Evolutionary conservation across 2,329 filamentous ascomycete species (phyloP).

Genomic region (Cladophialophora carrionii): DNA sequence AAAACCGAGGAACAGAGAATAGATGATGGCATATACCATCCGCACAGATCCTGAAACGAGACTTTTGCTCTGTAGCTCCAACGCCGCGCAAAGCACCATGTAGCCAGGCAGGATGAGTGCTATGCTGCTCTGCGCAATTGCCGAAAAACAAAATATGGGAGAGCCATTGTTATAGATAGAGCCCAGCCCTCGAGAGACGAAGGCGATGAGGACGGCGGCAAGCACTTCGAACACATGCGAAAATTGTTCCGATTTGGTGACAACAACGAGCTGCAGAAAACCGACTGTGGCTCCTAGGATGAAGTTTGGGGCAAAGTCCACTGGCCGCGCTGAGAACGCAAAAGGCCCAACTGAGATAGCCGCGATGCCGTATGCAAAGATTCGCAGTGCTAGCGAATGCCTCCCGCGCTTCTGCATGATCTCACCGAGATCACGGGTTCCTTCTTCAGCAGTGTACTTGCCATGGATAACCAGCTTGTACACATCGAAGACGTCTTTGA

Average conservation of each 20-base stretch:
- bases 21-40: conserved; percentile 75
- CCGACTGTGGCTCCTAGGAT: conserved; percentile 70
- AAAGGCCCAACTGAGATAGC: conserved; percentile 78
- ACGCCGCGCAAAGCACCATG: conserved; percentile 61
- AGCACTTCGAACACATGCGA: conserved; percentile 68
- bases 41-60: conserved; percentile 72
- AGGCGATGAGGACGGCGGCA: conserved; percentile 67
- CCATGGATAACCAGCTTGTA: conserved; percentile 56
- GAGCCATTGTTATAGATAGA: conserved; percentile 60
- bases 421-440: conserved; percentile 48
- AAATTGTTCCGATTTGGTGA: conserved; percentile 71
- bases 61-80: conserved; percentile 71
- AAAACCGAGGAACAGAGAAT: conserved; percentile 72
- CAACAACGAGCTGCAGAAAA: conserved; percentile 47
- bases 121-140: conserved; percentile 72
- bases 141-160: conserved; percentile 69
- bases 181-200: conserved; percentile 69
- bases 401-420: conserved; percentile 64
- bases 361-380: conserved; percentile 74
- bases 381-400: conserved; percentile 57
- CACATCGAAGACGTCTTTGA: conserved; percentile 51
- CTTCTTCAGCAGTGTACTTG: conserved; percentile 51
- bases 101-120: conserved; percentile 74
- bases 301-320: conserved; percentile 79
- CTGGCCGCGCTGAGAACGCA: conserved; percentile 73